Evolutionary conservation across 2,329 filamentous ascomycete genomes (phyloP), one percentile per base, ranked within the genome.

Genomic region (Aspergillus japonicus): DNA sequence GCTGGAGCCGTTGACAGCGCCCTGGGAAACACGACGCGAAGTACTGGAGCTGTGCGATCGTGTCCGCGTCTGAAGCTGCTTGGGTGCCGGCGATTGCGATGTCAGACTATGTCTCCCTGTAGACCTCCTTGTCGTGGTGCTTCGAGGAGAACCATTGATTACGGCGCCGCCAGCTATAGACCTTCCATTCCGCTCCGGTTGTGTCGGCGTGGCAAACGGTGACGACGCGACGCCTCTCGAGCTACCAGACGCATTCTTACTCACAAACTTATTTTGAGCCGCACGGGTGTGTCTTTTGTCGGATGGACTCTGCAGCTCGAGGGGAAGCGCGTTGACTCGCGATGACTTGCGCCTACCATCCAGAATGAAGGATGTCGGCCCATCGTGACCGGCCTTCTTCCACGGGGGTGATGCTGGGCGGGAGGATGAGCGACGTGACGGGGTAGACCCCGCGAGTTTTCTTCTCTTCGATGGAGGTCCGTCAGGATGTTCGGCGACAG

Each of bases 381-480:
- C 95, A 29, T 96, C 90, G 47, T 90, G 91, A 60, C 85, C 85
- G 63, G 90, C 85, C 70, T 87, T 91, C 80, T 95, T 98, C 95
- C 95, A 99, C 23, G 95, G 95, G 65, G 95, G 95, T 64, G 94
- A 98, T 47, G 73, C 66, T 50, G 75, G 72, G 50, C 78, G 74
- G n/a, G 78, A 73, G 26, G 73, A 76, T 23, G 73, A 73, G 54
- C 73, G 75, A 60, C 71, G 70, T 58, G 70, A 75, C 23, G 69
- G 66, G 16, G 66, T 66, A 35, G 68, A 63, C 26, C 75, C 75
- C 62, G 71, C 72, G 56, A 81, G 68, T 64, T 78, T 80, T 64
- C 78, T 73, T 64, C 75, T 79, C 68, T 82, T 82, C 6, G 76
- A 72, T 52, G 78, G 77, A 31, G 78, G 79, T 29, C 69, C 77